Conservation (phyloP, 2,329 filamentous ascomycete genomes). For the Verticillium tricorpus region DNA sequence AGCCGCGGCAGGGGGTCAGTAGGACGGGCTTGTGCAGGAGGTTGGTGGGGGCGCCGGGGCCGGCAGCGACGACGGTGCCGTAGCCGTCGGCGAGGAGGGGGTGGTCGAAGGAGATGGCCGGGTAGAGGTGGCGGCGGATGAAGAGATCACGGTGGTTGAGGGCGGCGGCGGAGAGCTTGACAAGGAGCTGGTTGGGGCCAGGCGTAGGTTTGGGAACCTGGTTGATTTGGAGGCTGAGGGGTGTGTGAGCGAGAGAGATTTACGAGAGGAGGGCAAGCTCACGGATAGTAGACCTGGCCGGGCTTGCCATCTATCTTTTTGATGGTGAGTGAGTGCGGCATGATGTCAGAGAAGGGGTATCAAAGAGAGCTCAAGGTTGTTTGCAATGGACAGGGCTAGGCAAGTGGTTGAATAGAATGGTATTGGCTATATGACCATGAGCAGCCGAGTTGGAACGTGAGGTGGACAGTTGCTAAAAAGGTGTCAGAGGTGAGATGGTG, state of each 20-base stretch:
- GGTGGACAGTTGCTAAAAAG: too few species aligned
- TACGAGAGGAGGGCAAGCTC: constrained; percentile 17
- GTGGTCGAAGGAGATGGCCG: constrained; percentile 71
- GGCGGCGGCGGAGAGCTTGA: constrained; percentile 73
- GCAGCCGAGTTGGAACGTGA: too few species aligned
- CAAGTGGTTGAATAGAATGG: not conserved
- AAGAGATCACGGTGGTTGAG: constrained; percentile 96
- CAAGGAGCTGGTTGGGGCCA: constrained; percentile 62
- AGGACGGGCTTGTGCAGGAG: constrained; percentile 66
- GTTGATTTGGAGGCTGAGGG: constrained; percentile 51
- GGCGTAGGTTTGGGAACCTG: constrained; percentile 59
- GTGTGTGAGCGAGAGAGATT: not conserved
- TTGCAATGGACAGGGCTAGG: not conserved
- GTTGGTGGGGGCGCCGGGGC: constrained; percentile 35
- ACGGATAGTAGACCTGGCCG: constrained; percentile 83
- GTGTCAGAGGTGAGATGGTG: not conserved
- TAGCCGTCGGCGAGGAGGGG: constrained; percentile 81
- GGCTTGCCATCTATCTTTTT: constrained; percentile 75
- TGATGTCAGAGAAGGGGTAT: constrained; percentile 18
- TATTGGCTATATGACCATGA: not conserved
- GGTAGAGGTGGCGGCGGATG: constrained; percentile 88
- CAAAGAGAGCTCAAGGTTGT: not conserved
- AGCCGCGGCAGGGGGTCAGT: constrained; percentile 72
- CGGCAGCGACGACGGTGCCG: constrained; percentile 65
- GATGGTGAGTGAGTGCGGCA: constrained; percentile 57